phyloP scores from a whole-genome alignment of 2,329 filamentous ascomycete genomes.

The Alternaria conjuncta region DNA sequence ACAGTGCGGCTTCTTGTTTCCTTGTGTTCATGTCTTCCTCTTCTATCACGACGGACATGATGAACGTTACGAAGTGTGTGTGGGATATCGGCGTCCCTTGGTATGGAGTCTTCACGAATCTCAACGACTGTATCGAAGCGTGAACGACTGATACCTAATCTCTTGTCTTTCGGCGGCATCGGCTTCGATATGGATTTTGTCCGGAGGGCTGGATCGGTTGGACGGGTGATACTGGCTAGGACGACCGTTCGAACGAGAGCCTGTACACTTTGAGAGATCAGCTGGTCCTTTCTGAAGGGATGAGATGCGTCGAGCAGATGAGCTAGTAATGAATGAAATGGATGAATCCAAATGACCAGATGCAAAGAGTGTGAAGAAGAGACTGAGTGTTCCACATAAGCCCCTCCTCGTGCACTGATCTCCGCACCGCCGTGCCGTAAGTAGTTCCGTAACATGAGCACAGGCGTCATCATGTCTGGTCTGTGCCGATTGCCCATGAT shows the following conservation, averaged over 20 bases:
- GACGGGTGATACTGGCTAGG: slow-evolving; percentile 5
- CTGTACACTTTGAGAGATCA: slow-evolving; percentile 21
- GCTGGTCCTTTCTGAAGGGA: slow-evolving; percentile 15
- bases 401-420: slow-evolving; percentile 27
- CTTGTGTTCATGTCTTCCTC: slow-evolving; percentile 18
- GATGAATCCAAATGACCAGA: slow-evolving; percentile 12
- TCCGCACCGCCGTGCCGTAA: slow-evolving; percentile 29
- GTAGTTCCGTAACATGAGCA: slow-evolving; percentile 36
- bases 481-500: slow-evolving; percentile 24
- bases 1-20: slow-evolving; percentile 25
- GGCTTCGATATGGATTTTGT: slow-evolving; percentile 20
- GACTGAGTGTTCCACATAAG: slow-evolving; percentile 25
- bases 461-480: slow-evolving; percentile 29
- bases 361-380: slow-evolving; percentile 20
- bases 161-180: slow-evolving; percentile 22
- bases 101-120: slow-evolving; percentile 24
- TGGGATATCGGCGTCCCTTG: slow-evolving; percentile 15
- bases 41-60: slow-evolving; percentile 37
- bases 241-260: background rate
- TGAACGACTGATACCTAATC: slow-evolving; percentile 30
- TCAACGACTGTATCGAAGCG: slow-evolving; percentile 29
- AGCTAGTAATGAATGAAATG: slow-evolving; percentile 30
- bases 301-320: slow-evolving; percentile 19
- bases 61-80: slow-evolving; percentile 28
- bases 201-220: slow-evolving; percentile 6